phyloP scores from a whole-genome alignment of 805 yeast species.

The Candida verbasci region DNA sequence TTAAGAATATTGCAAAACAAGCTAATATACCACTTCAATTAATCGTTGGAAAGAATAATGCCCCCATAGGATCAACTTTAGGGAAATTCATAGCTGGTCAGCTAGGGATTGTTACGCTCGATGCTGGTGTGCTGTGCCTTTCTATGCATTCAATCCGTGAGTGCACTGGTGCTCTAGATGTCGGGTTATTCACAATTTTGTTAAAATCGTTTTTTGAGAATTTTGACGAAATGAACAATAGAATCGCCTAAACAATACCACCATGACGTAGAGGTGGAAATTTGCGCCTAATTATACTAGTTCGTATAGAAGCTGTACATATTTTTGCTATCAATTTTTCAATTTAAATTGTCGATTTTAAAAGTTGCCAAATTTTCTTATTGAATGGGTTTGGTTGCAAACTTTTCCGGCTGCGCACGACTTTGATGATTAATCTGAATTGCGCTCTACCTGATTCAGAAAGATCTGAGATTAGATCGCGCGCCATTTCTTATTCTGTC shows the following conservation, averaged over 20 bases:
- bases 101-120: constrained; percentile 82
- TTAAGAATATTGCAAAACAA: constrained; percentile 65
- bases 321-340: no score
- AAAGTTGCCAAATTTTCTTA: no score
- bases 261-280: no score
- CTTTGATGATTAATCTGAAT: no score
- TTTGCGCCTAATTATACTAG: no score
- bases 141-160: constrained; percentile 94
- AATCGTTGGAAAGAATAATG: constrained; percentile 89
- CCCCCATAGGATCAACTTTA: constrained; percentile 94
- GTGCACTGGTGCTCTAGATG: constrained; percentile 78
- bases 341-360: no score
- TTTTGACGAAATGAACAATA: constrained; percentile 14
- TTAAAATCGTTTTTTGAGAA: constrained; percentile 57
- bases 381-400: no score
- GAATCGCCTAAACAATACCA: constrained; percentile 21
- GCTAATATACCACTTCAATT: constrained; percentile 81
- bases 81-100: constrained; percentile 91
- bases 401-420: no score
- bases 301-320: no score
- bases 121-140: constrained; percentile 86
- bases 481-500: no score
- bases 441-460: no score
- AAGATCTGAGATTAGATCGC: no score
- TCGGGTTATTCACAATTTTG: constrained; percentile 55